Percentiles rank a stretch among this genome's conserved stretches.
phyloP scores from a whole-genome alignment of 352 stramenopile genomes.

The Phytophthora quininea region DNA sequence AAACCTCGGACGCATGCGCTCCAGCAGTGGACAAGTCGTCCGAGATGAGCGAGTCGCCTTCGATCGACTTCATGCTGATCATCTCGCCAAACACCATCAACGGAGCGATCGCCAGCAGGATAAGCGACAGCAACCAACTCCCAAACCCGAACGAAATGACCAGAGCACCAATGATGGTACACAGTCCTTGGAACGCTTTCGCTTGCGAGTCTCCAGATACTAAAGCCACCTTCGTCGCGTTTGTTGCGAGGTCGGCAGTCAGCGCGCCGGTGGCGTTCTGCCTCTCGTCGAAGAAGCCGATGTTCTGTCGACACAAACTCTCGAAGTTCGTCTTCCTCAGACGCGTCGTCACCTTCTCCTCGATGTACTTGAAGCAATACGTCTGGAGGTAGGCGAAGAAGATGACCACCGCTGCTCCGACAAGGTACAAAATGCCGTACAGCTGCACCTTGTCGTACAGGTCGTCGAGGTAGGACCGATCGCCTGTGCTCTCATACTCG shows the following conservation, averaged over 20 bases:
- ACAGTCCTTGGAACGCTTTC: slow-evolving; percentile 40
- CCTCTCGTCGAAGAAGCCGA: slow-evolving; percentile 72
- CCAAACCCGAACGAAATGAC: slow-evolving; percentile 61
- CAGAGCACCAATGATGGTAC: slow-evolving; percentile 49
- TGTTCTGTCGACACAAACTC: slow-evolving; percentile 34
- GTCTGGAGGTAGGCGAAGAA: slow-evolving; percentile 38
- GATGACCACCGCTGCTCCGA: slow-evolving; percentile 28
- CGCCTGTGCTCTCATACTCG: slow-evolving; percentile 23
- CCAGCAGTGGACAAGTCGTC: slow-evolving; percentile 28
- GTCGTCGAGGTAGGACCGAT: slow-evolving; percentile 25
- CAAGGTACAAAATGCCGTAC: slow-evolving; percentile 28
- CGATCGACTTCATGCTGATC: slow-evolving; percentile 35
- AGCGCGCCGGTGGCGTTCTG: slow-evolving; percentile 55
- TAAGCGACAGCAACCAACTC: slow-evolving; percentile 63
- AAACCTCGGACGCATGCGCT: slow-evolving; percentile 42
- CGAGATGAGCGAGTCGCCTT: slow-evolving; percentile 9
- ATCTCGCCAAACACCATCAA: slow-evolving; percentile 47
- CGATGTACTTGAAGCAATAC: slow-evolving; percentile 50
- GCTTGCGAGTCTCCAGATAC: slow-evolving; percentile 50
- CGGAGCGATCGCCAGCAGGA: slow-evolving; percentile 62
- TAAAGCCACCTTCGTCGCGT: slow-evolving; percentile 47
- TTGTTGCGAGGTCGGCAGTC: slow-evolving; percentile 46
- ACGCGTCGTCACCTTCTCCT: slow-evolving; percentile 46
- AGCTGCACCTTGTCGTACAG: slow-evolving; percentile 41
- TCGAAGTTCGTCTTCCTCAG: slow-evolving; percentile 49